These are phyloP conservation scores for Novakomyces olei DNA, from an alignment of 805 yeast genomes.

Conservation along the genomic window DNA sequence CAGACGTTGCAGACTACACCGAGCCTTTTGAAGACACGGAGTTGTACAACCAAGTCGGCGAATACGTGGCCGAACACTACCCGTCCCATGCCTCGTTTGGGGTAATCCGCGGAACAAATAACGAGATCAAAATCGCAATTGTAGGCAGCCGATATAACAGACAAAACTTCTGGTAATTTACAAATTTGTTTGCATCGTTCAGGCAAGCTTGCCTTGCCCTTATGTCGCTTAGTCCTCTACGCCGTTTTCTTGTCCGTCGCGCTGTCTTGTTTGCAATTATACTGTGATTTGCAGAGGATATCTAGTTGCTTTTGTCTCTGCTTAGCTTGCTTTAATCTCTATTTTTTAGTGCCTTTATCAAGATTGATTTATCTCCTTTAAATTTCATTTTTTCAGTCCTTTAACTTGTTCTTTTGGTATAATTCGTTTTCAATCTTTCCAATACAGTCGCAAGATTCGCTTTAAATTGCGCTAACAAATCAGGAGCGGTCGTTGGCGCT, in stretches of 20 bases:
- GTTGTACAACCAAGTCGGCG: conserved; percentile 16
- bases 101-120: conserved; percentile 17
- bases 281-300: too few species aligned
- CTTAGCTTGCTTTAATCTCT: neutral
- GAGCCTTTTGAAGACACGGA: conserved; percentile 3
- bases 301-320: neutral
- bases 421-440: conserved; percentile 21
- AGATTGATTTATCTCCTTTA: too few species aligned
- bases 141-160: conserved; percentile 54
- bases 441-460: conserved; percentile 31
- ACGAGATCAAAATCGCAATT: conserved; percentile 25
- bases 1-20: neutral
- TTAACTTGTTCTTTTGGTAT: conserved; percentile 3
- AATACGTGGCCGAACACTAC: conserved; percentile 43
- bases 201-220: too few species aligned
- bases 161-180: conserved; percentile 58
- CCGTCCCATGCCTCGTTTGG: conserved; percentile 33
- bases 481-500: conserved; percentile 78
- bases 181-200: conserved; percentile 14
- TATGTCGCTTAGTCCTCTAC: too few species aligned
- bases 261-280: too few species aligned
- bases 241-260: too few species aligned
- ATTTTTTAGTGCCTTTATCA: neutral
- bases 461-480: too few species aligned
- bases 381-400: too few species aligned